Base-by-base conservation (phyloP, 2,329 filamentous ascomycete species). In the Tolypocladium cylindrosporum region DNA sequence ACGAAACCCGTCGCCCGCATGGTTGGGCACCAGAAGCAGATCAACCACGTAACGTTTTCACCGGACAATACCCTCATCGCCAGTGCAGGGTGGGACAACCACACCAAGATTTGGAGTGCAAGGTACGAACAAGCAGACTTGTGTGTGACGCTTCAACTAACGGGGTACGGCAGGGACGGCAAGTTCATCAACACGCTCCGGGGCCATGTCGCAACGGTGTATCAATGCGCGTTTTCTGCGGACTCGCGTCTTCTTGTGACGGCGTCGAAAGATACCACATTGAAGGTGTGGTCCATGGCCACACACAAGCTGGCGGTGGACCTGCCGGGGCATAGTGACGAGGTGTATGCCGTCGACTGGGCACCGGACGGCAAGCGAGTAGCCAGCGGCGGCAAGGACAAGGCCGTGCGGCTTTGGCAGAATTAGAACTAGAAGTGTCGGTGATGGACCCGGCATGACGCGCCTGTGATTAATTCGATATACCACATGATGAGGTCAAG, bases 281-380 rank as follows among this genome's bases (percentile, higher is more conserved):
- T 97, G 54, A 97, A 96, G 70, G 89, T 95, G 6, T 99, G 93
- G 92, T 91, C 95, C 67, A 89, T 96, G 69, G 81, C 87, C 61
- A 90, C 88, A 1, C 89, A 87, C 55, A 96, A 95, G 73, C 75
- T 99, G 59, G 83, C 85, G 3, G 76, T 77, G 54, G 92, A 97
- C 75, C 77, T 97, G 52, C 91, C 92, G 0, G 91, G 93, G 0
- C 93, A 97, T 71, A 84, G 90, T 69, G 93, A 96, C 67, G 90
- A 97, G 71, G 92, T 97, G 0, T 97, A 92, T 72, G 91, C 92
- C 0, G 86, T 97, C 14, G 93, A 97, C 71, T 97, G 93, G 94
- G 92, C 89, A 65, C 88, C 91, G 0, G 92, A 97, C 70, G 94
- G 94, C 10, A 83, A 90, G 65, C 86, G 87, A 65, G 92, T 97